Evolutionary conservation across 441 rosid genomes (phyloP).

Genomic region (Mallotus repandus): DNA sequence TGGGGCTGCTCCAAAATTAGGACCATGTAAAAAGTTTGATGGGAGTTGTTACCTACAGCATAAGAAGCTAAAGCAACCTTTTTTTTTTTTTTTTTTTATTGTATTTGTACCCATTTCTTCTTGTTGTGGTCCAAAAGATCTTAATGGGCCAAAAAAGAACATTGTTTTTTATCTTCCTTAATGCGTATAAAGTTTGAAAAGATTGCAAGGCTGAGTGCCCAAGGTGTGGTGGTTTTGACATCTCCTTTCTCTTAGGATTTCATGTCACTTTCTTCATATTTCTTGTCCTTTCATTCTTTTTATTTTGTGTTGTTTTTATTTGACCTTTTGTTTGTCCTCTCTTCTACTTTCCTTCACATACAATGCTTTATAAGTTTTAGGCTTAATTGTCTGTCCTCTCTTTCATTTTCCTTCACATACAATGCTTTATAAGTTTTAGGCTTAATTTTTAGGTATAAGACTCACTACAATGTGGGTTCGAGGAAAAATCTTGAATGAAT

Average conservation of each 20-base stretch:
- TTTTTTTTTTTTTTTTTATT: background rate
- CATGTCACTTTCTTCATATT: background rate
- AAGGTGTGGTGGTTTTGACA: no score
- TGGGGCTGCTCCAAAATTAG: constrained; percentile 17
- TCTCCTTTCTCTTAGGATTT: no score
- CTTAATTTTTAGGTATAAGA: no score
- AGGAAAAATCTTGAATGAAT: no score
- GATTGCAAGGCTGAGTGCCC: background rate
- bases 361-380: no score
- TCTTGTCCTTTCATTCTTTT: background rate
- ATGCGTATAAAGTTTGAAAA: background rate
- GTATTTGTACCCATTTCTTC: background rate
- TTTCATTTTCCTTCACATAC: background rate
- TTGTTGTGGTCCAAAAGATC: background rate
- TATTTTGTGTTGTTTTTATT: background rate
- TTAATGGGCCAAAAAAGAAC: background rate
- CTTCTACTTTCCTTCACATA: background rate
- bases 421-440: no score
- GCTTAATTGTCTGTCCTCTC: background rate
- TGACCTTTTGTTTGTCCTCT: constrained; percentile 1
- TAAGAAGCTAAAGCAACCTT: no score
- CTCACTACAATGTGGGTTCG: no score
- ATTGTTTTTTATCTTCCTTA: background rate
- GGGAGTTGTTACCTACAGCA: no score
- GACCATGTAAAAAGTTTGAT: background rate